Evolutionary conservation across 2,329 filamentous ascomycete genomes (phyloP).

Genomic region (Periconia digitata): DNA sequence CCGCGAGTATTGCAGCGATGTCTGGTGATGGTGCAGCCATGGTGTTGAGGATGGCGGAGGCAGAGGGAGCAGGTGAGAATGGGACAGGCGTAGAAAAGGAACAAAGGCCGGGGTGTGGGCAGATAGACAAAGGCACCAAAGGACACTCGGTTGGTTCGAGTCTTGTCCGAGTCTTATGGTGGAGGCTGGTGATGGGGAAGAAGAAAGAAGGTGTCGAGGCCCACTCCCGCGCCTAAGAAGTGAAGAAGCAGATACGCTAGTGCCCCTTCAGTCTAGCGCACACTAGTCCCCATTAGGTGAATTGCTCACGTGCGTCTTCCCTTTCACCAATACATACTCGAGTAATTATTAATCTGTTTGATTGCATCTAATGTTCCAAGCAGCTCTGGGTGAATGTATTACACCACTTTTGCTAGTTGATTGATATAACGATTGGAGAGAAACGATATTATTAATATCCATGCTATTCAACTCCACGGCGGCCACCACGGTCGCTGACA

Average conservation of each 20-base stretch:
- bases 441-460: not conserved
- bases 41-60: constrained; percentile 5
- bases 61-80: not conserved
- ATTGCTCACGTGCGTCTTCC: too few relatives aligned
- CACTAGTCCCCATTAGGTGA: too few relatives aligned
- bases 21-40: constrained; percentile 41
- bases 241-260: too few relatives aligned
- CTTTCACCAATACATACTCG: too few relatives aligned
- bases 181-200: not conserved
- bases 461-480: not conserved
- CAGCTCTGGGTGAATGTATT: too few relatives aligned
- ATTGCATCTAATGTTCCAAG: too few relatives aligned
- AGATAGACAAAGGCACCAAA: not conserved
- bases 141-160: not conserved
- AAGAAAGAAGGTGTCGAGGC: not conserved
- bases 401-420: too few relatives aligned
- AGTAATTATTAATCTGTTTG: too few relatives aligned
- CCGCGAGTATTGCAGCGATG: constrained; percentile 42
- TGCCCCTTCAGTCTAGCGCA: not conserved
- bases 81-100: not conserved
- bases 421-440: too few relatives aligned
- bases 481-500: not conserved
- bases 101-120: not conserved
- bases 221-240: too few relatives aligned
- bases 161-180: not conserved